Evolutionary conservation across 257 asterid genomes (phyloP).

Genomic region (Nicotiana sylvestris): DNA sequence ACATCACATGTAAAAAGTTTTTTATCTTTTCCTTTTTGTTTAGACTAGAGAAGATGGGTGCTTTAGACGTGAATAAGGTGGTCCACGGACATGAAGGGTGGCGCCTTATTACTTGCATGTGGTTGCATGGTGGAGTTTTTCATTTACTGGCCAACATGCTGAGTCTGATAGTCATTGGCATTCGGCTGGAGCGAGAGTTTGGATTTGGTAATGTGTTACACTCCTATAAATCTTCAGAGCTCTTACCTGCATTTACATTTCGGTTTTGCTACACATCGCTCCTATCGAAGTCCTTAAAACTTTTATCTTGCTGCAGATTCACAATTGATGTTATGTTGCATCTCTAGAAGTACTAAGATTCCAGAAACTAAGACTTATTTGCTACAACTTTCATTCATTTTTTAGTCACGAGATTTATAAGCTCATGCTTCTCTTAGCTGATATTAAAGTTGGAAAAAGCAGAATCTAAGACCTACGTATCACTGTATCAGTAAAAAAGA

Average conservation of each 20-base stretch:
- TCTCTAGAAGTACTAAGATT: neutral
- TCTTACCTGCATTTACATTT: neutral
- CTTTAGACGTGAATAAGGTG: slow-evolving; percentile 71
- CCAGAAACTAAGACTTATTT: neutral
- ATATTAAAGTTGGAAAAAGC: neutral
- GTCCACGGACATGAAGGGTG: slow-evolving; percentile 70
- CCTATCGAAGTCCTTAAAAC: neutral
- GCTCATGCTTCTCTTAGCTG: neutral
- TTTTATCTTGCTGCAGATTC: neutral
- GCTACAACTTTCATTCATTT: neutral
- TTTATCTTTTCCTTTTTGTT: slow-evolving; percentile 9
- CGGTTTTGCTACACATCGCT: neutral
- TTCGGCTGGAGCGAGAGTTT: slow-evolving; percentile 83
- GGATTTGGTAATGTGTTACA: slow-evolving; percentile 61
- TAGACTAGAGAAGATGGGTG: slow-evolving; percentile 82
- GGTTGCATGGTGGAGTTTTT: slow-evolving; percentile 88
- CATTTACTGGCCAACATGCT: slow-evolving; percentile 94
- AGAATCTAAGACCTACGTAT: neutral
- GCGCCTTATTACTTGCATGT: slow-evolving; percentile 86
- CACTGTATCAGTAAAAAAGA: neutral
- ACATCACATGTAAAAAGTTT: slow-evolving; percentile 5
- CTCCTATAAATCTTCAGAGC: neutral
- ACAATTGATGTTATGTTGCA: neutral
- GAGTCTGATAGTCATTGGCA: slow-evolving; percentile 75
- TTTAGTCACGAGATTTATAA: neutral